phyloP scores from a whole-genome alignment of 108 stramenopile genomes.

The Cyclotella distinguenda region DNA sequence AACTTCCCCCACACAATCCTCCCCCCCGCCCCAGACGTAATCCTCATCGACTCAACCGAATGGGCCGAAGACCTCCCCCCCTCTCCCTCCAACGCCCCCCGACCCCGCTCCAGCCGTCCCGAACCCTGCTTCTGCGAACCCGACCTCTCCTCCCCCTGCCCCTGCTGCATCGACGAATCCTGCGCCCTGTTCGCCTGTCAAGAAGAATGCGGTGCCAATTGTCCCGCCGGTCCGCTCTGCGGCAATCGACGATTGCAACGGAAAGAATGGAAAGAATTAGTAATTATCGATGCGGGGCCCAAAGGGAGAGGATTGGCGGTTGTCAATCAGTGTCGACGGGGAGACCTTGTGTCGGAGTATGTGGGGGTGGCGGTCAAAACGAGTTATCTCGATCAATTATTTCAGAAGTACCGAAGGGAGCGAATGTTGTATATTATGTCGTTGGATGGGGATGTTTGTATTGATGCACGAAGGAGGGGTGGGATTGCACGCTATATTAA shows the following conservation, averaged over 20 bases:
- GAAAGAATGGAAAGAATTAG: conserved; percentile 59
- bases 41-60: conserved; percentile 52
- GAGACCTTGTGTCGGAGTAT: conserved; percentile 83
- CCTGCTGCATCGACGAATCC: conserved; percentile 44
- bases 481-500: conserved; percentile 96
- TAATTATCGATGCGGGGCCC: conserved; percentile 70
- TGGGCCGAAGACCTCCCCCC: conserved; percentile 39
- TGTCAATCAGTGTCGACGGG: conserved; percentile 48
- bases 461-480: conserved; percentile 94
- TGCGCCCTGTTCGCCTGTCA: conserved; percentile 77
- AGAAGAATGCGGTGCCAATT: conserved; percentile 78
- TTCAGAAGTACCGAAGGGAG: conserved; percentile 68
- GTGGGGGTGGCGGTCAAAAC: conserved; percentile 78
- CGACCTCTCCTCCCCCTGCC: conserved; percentile 11
- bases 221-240: conserved; percentile 65
- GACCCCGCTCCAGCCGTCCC: conserved; percentile 30
- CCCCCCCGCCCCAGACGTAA: no score
- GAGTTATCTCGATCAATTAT: conserved; percentile 56
- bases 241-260: conserved; percentile 72
- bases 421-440: conserved; percentile 96
- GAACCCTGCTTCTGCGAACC: conserved; percentile 59
- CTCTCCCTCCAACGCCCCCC: conserved; percentile 12
- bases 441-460: conserved; percentile 79
- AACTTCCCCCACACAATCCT: no score
- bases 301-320: conserved; percentile 77